These are phyloP conservation scores for Jatropha curcas DNA, from an alignment of 345 rosid species.

Conservation along the genomic window DNA sequence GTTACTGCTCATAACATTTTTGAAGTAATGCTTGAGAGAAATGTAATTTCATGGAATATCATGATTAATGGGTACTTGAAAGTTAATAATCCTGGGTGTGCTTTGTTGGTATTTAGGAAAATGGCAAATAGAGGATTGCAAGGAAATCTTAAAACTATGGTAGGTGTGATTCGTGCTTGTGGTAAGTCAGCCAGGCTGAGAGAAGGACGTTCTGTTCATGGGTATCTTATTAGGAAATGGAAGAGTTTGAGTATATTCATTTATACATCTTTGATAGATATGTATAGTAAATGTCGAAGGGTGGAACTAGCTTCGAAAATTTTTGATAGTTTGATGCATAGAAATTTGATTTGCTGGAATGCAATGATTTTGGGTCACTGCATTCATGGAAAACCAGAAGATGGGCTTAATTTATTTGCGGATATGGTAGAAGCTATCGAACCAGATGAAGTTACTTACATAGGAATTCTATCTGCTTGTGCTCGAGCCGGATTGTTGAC, in stretches of 20 bases:
- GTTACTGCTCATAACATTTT: conserved; percentile 54
- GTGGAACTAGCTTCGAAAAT: conserved; percentile 51
- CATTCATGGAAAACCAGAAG: conserved; percentile 64
- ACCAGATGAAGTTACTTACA: conserved; percentile 61
- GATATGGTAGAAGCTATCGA: conserved; percentile 32
- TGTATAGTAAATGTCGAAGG: conserved; percentile 63
- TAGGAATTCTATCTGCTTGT: conserved; percentile 67
- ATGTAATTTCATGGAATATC: conserved; percentile 58
- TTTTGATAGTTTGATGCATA: conserved; percentile 41
- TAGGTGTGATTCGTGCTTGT: conserved; percentile 50
- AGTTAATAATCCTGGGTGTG: conserved; percentile 25
- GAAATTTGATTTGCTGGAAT: conserved; percentile 65
- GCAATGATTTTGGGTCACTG: conserved; percentile 79
- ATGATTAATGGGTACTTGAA: conserved; percentile 55
- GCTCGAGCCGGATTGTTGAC: conserved; percentile 49
- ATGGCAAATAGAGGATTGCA: conserved; percentile 44
- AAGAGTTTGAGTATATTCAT: conserved; percentile 33
- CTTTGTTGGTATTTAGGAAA: conserved; percentile 57
- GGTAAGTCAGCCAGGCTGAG: conserved; percentile 60
- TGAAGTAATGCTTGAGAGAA: conserved; percentile 47
- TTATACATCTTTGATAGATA: conserved; percentile 54
- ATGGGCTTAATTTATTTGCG: conserved; percentile 52
- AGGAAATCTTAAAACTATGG: conserved; percentile 47
- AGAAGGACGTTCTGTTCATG: conserved; percentile 78
- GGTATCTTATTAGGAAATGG: conserved; percentile 38